phyloP scores from a whole-genome alignment of 768 basidiomycete species.

The Hypsizygus marmoreus region DNA sequence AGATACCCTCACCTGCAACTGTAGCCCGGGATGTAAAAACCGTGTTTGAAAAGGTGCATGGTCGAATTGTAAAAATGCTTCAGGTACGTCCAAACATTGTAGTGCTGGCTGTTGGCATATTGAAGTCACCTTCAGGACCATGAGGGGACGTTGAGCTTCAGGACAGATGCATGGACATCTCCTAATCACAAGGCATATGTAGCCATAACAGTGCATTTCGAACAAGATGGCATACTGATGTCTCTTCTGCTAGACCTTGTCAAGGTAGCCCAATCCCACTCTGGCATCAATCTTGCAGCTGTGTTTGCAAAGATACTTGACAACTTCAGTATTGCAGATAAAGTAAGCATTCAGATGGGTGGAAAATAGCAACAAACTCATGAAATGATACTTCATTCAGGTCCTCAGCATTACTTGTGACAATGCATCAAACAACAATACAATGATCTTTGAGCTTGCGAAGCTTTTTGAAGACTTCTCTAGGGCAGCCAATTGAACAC shows the following conservation, averaged over 20 bases:
- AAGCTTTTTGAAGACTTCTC: slow-evolving; percentile 18
- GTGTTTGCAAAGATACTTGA: slow-evolving; percentile 29
- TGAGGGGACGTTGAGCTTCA: slow-evolving; percentile 30
- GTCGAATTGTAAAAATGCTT: slow-evolving; percentile 30
- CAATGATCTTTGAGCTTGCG: slow-evolving; percentile 30
- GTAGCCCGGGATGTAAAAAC: slow-evolving; percentile 29
- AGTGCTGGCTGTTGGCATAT: too few species aligned
- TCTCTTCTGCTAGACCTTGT: slow-evolving; percentile 32
- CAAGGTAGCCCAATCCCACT: slow-evolving; percentile 34
- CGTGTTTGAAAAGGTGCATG: slow-evolving; percentile 23
- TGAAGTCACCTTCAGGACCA: too few species aligned
- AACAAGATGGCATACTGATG: slow-evolving; percentile 23
- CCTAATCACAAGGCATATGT: too few species aligned
- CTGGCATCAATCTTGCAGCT: slow-evolving; percentile 28
- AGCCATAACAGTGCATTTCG: slow-evolving; percentile 32
- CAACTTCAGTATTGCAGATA: slow-evolving; percentile 30
- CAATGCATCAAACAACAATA: slow-evolving; percentile 32
- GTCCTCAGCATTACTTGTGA: slow-evolving; percentile 30
- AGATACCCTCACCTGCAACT: slow-evolving; percentile 31
- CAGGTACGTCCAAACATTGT: slow-evolving; percentile 23
- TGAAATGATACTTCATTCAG: slow-evolving; percentile 17
- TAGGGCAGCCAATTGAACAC: slow-evolving; percentile 18
- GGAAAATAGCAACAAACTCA: not conserved
- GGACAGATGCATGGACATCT: too few species aligned
- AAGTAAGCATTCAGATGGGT: slow-evolving; percentile 25